Base-by-base conservation (phyloP, 2,329 filamentous ascomycete genomes). In the Calonectria montana region DNA sequence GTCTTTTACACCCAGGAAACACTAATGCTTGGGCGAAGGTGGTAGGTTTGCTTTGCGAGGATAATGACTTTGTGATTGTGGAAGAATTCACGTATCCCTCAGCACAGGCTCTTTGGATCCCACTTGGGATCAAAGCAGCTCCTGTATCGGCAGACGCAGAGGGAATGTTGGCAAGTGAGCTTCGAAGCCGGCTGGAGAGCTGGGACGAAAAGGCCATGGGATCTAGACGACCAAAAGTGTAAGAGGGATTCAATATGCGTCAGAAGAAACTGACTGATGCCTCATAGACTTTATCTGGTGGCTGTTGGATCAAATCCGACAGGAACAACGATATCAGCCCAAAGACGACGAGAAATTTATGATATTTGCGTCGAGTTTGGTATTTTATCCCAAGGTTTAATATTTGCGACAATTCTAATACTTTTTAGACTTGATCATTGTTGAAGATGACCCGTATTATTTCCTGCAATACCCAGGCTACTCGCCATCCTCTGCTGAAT, bases 221-320 rank as follows among this genome's bases (percentile, higher is more conserved):
- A 0, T 66, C 69, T 3, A 66, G 65, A 39, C 53, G 78, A 7
- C 77, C 77, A 5, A 70, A 45, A 53, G 67, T 78, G 75, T 78
- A 41, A 65, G 67, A 18, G 4, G 13, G 4, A n/a, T n/a, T 45
- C 8, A 5, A 12, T 23, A 9, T 39, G 6, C 3, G 15, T 2
- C 18, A 16, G 2, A 8, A 8, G 2, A 12, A 2, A 18, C 4
- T 15, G 21, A 23, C 48, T 45, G 15, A 69, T 6, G 9, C n/a
- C 31, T 23, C 3, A 18, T 15, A 74, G 75, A n/a, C 65, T 81
- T 1, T 80, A 81, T 21, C 55, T 77, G 1, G 80, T 81, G 7
- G 72, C 79, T 2, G 92, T 91, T 0, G 92, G 92, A 2, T 92
- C 93, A 78, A 94, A 94, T 78, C 92, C 92, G 0, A 94, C 92